These are phyloP conservation scores for Taxillus chinensis DNA, from an alignment of 164 flowering plant genomes.

Conservation along the genomic window DNA sequence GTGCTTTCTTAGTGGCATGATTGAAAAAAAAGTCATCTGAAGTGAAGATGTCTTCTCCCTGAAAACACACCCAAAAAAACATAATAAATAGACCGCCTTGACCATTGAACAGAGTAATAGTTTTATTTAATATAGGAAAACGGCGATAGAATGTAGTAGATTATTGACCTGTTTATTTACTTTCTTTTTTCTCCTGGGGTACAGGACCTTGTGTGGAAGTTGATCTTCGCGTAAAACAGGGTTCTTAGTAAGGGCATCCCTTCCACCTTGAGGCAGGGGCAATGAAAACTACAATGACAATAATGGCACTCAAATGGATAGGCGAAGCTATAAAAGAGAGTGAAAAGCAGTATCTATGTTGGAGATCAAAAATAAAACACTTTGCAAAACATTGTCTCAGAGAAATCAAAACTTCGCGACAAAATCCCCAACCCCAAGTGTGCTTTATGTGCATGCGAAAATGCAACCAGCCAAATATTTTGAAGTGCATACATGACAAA, in stretches of 20 bases:
- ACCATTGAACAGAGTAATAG: background rate
- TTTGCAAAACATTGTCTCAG: too few species aligned
- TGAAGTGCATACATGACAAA: too few species aligned
- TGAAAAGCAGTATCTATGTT: background rate
- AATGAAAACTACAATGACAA: constrained; percentile 63
- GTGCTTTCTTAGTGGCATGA: constrained; percentile 42
- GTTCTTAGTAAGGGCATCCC: constrained; percentile 80
- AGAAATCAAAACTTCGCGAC: too few species aligned
- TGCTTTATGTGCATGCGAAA: too few species aligned
- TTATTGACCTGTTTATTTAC: constrained; percentile 40
- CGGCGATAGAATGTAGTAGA: background rate
- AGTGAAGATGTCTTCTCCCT: constrained; percentile 50
- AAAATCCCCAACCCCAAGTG: too few species aligned
- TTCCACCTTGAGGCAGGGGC: constrained; percentile 91
- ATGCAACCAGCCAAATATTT: too few species aligned
- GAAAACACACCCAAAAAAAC: background rate
- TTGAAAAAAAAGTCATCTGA: constrained; percentile 41
- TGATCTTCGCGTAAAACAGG: constrained; percentile 91
- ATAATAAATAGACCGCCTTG: background rate
- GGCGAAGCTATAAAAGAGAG: background rate
- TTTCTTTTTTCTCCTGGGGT: constrained; percentile 78
- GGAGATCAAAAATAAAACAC: too few species aligned
- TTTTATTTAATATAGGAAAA: background rate
- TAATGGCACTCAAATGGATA: background rate
- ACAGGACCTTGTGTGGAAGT: constrained; percentile 68